These are phyloP conservation scores for Globisporangium cederbergense DNA, from an alignment of 352 stramenopile genomes.

Conservation along the genomic window DNA sequence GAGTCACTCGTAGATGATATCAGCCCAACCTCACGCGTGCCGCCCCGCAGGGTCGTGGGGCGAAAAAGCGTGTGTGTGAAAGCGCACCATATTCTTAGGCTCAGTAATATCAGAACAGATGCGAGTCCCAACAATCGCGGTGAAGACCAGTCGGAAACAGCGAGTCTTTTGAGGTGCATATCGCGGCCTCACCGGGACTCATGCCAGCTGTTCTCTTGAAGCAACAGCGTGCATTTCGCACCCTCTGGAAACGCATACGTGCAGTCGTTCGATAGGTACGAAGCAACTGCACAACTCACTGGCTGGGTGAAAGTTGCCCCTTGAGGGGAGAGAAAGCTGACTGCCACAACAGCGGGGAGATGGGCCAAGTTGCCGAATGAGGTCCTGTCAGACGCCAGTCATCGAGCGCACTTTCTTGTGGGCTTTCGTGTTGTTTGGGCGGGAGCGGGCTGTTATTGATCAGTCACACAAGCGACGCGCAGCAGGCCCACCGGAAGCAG, in stretches of 20 bases:
- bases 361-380: constrained; percentile 5
- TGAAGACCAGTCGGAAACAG: not conserved
- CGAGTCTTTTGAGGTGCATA: not conserved
- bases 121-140: not conserved
- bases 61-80: no score
- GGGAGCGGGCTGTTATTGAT: not conserved
- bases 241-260: not conserved
- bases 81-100: no score
- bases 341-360: not conserved
- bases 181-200: no score
- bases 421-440: not conserved
- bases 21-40: no score
- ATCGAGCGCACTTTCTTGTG: constrained; percentile 13
- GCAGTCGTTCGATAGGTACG: not conserved
- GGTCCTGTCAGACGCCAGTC: constrained; percentile 5
- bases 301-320: constrained; percentile 2
- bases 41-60: no score
- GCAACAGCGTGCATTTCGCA: not conserved
- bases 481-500: constrained; percentile 8
- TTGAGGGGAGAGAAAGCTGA: constrained; percentile 3
- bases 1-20: no score
- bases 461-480: constrained; percentile 8
- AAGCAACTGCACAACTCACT: not conserved
- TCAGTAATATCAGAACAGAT: no score
- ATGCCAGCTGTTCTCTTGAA: not conserved